Percentiles rank a stretch among this genome's conserved stretches.
phyloP scores from a whole-genome alignment of 352 stramenopile genomes.

The Paralagenidium karlingii region DNA sequence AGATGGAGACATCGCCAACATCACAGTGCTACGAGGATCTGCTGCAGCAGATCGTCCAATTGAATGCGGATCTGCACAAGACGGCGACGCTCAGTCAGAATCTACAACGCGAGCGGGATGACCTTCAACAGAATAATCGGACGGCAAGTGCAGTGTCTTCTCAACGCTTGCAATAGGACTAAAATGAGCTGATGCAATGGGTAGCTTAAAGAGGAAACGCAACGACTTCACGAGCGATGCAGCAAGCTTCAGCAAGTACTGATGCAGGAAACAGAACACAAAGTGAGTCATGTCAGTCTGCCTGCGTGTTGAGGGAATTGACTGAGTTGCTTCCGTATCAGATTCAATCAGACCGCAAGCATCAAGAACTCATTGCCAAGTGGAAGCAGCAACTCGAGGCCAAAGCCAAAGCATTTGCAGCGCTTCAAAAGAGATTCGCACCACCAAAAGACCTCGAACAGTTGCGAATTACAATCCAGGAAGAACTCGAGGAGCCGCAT shows the following conservation, averaged over 20 bases:
- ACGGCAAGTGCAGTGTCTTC: slow-evolving; percentile 16
- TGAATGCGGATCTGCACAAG: slow-evolving; percentile 76
- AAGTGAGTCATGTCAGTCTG: slow-evolving; percentile 15
- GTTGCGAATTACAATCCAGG: slow-evolving; percentile 69
- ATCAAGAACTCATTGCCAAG: slow-evolving; percentile 70
- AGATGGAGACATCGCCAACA: too few relatives aligned
- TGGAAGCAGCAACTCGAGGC: slow-evolving; percentile 77
- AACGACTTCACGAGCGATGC: slow-evolving; percentile 57
- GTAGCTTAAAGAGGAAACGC: slow-evolving; percentile 48
- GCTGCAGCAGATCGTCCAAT: slow-evolving; percentile 71
- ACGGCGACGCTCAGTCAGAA: slow-evolving; percentile 67
- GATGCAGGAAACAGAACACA: slow-evolving; percentile 73
- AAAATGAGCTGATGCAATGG: not conserved
- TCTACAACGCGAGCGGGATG: slow-evolving; percentile 64
- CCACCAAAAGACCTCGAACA: slow-evolving; percentile 71
- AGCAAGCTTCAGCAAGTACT: slow-evolving; percentile 70
- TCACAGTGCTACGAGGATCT: slow-evolving; percentile 45
- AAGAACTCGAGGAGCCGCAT: slow-evolving; percentile 66
- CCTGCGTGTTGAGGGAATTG: not conserved
- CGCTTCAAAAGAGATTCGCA: slow-evolving; percentile 71
- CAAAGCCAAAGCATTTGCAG: slow-evolving; percentile 72
- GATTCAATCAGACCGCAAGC: slow-evolving; percentile 71
- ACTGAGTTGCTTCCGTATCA: slow-evolving; percentile 4
- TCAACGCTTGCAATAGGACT: not conserved
- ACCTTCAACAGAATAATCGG: slow-evolving; percentile 36